phyloP scores from a whole-genome alignment of 2,329 filamentous ascomycete genomes.

The Xylariales sp. region DNA sequence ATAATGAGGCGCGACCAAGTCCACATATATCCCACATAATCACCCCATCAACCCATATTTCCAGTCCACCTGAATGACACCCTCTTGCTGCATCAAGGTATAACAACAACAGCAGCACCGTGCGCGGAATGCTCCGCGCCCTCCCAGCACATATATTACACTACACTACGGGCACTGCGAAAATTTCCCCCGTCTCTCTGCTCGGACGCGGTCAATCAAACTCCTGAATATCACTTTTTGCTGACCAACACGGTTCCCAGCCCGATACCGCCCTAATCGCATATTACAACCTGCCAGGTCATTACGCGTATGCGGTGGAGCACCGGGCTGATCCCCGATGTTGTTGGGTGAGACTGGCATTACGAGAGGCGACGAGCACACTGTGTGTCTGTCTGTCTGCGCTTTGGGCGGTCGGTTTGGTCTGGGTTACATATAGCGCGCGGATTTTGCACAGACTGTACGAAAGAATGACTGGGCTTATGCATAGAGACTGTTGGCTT shows the following conservation, averaged over 20 bases:
- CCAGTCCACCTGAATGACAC: constrained; percentile 18
- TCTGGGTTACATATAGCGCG: no score
- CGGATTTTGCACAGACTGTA: no score
- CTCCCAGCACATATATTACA: no score
- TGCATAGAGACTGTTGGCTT: no score
- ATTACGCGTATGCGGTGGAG: background rate
- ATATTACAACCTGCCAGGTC: background rate
- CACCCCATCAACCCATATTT: constrained; percentile 28
- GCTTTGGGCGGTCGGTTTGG: no score
- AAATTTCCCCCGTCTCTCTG: background rate
- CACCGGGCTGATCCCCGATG: background rate
- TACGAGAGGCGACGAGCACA: no score
- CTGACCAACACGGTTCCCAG: background rate
- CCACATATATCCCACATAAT: constrained; percentile 30
- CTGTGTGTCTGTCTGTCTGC: no score
- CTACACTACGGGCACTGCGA: background rate
- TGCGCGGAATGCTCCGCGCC: background rate
- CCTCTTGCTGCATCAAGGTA: no score
- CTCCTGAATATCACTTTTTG: constrained; percentile 14
- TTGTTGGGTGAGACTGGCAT: no score
- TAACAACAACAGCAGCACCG: background rate
- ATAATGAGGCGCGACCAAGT: constrained; percentile 2
- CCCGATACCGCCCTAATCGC: background rate
- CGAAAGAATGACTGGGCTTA: no score
- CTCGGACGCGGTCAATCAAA: background rate